These are phyloP conservation scores for Exophiala dermatitidis DNA, from an alignment of 2,329 filamentous ascomycete species.

Conservation along the genomic window DNA sequence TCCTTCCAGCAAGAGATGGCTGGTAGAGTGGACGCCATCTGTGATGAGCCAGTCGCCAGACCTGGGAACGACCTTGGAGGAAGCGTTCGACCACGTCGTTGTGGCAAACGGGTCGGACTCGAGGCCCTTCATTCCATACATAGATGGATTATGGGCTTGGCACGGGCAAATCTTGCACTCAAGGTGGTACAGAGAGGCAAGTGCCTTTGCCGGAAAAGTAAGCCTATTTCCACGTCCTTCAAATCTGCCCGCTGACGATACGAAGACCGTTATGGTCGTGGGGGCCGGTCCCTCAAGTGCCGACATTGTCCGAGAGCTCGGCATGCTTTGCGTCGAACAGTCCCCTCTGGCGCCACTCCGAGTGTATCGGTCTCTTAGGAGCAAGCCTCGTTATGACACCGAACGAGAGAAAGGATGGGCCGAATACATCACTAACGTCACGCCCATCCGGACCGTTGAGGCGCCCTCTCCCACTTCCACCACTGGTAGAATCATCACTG, in stretches of 20 bases:
- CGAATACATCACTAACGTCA: constrained; percentile 2
- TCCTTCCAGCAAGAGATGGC: constrained; percentile 3
- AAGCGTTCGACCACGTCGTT: constrained; percentile 7
- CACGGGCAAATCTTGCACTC: constrained; percentile 7
- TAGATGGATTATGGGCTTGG: constrained; percentile 5
- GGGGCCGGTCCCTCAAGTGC: constrained; percentile 10
- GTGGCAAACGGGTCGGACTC: constrained; percentile 11
- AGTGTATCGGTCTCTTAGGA: constrained; percentile 6
- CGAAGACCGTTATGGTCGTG: constrained; percentile 6
- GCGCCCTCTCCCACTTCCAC: constrained; percentile 1
- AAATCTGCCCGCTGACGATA: neutral
- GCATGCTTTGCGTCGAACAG: constrained; percentile 8
- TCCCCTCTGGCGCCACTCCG: constrained; percentile 4
- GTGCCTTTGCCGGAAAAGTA: constrained; percentile 9
- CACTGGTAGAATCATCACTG: constrained; percentile 7
- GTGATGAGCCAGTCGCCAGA: constrained; percentile 4
- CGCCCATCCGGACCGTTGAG: constrained; percentile 4
- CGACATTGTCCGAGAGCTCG: constrained; percentile 10
- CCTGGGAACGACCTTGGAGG: constrained; percentile 6
- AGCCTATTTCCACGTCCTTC: neutral
- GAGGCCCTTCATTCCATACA: constrained; percentile 9
- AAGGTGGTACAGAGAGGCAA: constrained; percentile 7
- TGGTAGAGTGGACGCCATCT: constrained; percentile 10
- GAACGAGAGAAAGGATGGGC: constrained; percentile 8
- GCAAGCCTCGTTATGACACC: constrained; percentile 7